Conservation (phyloP, 176 grass and related monocot species). For the Chloris gayana region DNA sequence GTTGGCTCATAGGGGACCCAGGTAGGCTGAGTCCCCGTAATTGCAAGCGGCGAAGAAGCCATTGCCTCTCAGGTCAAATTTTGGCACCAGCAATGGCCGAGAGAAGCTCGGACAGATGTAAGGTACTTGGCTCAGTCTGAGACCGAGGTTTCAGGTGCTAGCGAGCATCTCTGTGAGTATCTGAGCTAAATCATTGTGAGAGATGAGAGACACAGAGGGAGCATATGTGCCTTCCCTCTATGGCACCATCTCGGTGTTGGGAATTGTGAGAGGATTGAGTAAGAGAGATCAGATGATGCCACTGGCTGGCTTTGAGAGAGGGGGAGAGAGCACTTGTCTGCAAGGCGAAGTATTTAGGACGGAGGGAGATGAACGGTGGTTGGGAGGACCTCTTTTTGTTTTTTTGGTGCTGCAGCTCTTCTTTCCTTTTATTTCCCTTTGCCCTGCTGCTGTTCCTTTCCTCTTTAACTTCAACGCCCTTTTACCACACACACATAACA, state of each 20-base stretch:
- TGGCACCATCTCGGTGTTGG: conserved; percentile 39
- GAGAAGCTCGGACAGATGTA: conserved; percentile 13
- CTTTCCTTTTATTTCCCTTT: conserved; percentile 50
- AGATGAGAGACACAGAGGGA: neutral
- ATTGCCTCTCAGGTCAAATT: conserved; percentile 41
- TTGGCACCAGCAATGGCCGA: neutral
- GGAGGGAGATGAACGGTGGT: conserved; percentile 28
- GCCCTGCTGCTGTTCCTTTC: conserved; percentile 34
- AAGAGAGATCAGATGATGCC: conserved; percentile 46
- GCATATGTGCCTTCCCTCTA: conserved; percentile 26
- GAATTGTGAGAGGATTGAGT: conserved; percentile 27
- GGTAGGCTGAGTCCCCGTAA: conserved; percentile 41
- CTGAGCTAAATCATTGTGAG: conserved; percentile 53
- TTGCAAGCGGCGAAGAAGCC: conserved; percentile 41
- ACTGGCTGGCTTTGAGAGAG: conserved; percentile 16
- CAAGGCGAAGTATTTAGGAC: conserved; percentile 56
- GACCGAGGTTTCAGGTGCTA: conserved; percentile 29
- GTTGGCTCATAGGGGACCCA: conserved; percentile 87
- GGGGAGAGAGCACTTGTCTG: conserved; percentile 29
- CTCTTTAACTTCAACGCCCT: conserved; percentile 33
- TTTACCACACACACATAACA: conserved; percentile 30
- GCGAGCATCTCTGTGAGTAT: conserved; percentile 42
- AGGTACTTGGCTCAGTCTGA: neutral
- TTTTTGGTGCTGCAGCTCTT: conserved; percentile 47
- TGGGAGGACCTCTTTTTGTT: conserved; percentile 50